Conservation (phyloP, 2,329 filamentous ascomycete species). For the Pyrenophora seminiperda region DNA sequence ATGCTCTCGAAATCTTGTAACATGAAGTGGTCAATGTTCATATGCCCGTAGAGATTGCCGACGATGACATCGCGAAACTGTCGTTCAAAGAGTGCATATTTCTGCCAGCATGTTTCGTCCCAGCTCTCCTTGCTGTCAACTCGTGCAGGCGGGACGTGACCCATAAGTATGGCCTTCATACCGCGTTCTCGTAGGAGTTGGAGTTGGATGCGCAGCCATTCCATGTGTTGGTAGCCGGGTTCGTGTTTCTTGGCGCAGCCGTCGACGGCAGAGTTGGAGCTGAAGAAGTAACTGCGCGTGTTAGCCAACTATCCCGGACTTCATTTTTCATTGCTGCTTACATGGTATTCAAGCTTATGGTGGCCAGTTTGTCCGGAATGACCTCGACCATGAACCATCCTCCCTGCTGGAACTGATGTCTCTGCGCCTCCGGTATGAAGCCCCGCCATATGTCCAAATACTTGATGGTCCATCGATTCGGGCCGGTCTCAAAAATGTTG, state of each 20-base stretch:
- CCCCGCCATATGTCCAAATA: conserved; percentile 80
- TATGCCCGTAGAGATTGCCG: conserved; percentile 83
- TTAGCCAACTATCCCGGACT: neutral
- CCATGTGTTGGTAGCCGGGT: conserved; percentile 91
- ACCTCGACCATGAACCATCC: conserved; percentile 96
- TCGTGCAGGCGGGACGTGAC: conserved; percentile 89
- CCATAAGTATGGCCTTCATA: conserved; percentile 93
- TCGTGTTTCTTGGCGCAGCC: conserved; percentile 80
- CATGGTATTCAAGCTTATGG: conserved; percentile 94
- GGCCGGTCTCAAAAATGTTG: conserved; percentile 86
- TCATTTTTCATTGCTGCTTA: conserved; percentile 29
- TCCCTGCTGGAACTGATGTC: conserved; percentile 86
- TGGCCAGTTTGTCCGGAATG: conserved; percentile 80
- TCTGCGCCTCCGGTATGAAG: conserved; percentile 91
- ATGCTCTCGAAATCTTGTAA: conserved; percentile 84
- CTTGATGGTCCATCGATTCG: conserved; percentile 80
- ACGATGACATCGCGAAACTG: conserved; percentile 91
- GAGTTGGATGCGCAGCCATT: conserved; percentile 91
- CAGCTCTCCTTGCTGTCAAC: conserved; percentile 84
- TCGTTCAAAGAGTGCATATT: conserved; percentile 87
- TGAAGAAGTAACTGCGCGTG: conserved; percentile 76
- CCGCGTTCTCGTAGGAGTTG: conserved; percentile 78
- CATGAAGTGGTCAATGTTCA: conserved; percentile 98
- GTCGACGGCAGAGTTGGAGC: conserved; percentile 89
- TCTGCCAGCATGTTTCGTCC: conserved; percentile 99